Conservation (phyloP, 2,329 filamentous ascomycete species). For the Microdochium bolleyi region DNA sequence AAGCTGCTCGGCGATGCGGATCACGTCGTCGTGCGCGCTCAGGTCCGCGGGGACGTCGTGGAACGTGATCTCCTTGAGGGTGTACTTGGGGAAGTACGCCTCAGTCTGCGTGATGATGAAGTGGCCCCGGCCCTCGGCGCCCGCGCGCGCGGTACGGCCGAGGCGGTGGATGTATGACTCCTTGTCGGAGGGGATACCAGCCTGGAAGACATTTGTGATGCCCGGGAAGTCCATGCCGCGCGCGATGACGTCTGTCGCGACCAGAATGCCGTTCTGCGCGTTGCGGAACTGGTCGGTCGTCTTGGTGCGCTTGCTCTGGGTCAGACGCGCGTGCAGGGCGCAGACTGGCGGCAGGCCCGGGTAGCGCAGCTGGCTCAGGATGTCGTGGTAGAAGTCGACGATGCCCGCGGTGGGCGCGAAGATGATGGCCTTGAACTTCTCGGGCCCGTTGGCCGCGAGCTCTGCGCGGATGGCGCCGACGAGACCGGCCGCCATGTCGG, state of each 20-base stretch:
- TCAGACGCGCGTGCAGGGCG: slow-evolving; percentile 42
- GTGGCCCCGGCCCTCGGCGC: slow-evolving; percentile 54
- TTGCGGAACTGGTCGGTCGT: slow-evolving; percentile 58
- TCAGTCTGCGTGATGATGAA: slow-evolving; percentile 48
- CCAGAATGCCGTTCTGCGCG: slow-evolving; percentile 42
- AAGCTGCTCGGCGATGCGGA: slow-evolving; percentile 28
- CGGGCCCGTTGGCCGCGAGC: slow-evolving; percentile 19
- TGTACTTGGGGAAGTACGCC: slow-evolving; percentile 37
- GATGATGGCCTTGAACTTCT: slow-evolving; percentile 74
- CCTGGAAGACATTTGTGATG: slow-evolving; percentile 60
- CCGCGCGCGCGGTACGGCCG: slow-evolving; percentile 59
- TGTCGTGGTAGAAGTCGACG: slow-evolving; percentile 39
- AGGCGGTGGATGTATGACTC: slow-evolving; percentile 62
- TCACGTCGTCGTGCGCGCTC: slow-evolving; percentile 27
- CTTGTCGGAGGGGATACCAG: slow-evolving; percentile 49
- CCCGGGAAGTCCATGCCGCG: slow-evolving; percentile 67
- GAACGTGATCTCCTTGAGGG: slow-evolving; percentile 47
- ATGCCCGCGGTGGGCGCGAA: slow-evolving; percentile 60
- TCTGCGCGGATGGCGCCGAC: slow-evolving; percentile 48
- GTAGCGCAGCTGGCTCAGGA: slow-evolving; percentile 26
- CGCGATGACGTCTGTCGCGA: slow-evolving; percentile 64
- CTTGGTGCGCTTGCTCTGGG: slow-evolving; percentile 38
- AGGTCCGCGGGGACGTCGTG: slow-evolving; percentile 36
- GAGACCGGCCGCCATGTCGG: slow-evolving; percentile 55
- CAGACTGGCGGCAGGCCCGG: slow-evolving; percentile 31